phyloP scores from a whole-genome alignment of 2,329 filamentous ascomycete genomes.

The Hypoxylon sp. region DNA sequence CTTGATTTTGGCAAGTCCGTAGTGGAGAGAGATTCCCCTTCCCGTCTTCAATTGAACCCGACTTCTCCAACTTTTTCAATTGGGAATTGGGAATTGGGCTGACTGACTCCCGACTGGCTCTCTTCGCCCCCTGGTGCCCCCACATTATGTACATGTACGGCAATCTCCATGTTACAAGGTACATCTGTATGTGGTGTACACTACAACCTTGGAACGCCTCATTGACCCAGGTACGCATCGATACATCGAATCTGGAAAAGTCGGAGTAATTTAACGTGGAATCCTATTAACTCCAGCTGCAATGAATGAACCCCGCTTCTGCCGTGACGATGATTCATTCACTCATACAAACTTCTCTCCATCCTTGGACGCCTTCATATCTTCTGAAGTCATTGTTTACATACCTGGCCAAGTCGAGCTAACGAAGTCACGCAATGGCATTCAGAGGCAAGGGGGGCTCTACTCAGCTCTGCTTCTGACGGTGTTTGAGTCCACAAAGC shows the following conservation, averaged over 20 bases:
- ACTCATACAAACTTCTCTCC: conserved; percentile 13
- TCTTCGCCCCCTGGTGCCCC: conserved; percentile 19
- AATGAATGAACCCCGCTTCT: conserved; percentile 27
- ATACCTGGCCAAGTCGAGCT: conserved; percentile 16
- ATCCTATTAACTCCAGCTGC: conserved; percentile 23
- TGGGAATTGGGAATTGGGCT: conserved; percentile 4
- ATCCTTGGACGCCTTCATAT: conserved; percentile 14
- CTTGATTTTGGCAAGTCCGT: conserved; percentile 3
- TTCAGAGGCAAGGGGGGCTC: conserved; percentile 24
- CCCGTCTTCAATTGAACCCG: conserved; percentile 4
- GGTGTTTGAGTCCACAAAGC: conserved; percentile 3
- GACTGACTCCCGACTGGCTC: conserved; percentile 2
- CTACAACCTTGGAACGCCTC: neutral
- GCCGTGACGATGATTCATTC: conserved; percentile 27
- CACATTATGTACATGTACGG: conserved; percentile 22
- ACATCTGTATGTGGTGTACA: too few relatives aligned
- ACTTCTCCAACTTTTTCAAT: conserved; percentile 22
- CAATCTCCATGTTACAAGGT: conserved; percentile 3
- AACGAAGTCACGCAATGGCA: conserved; percentile 20
- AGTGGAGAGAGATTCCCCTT: neutral
- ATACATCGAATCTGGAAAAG: conserved; percentile 12
- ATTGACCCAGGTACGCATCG: neutral
- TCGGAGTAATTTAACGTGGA: conserved; percentile 32
- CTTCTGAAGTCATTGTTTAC: conserved; percentile 27
- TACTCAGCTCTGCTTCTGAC: neutral